Conservation (phyloP, 106 monocot species). For the Phalaenopsis aphrodite region DNA sequence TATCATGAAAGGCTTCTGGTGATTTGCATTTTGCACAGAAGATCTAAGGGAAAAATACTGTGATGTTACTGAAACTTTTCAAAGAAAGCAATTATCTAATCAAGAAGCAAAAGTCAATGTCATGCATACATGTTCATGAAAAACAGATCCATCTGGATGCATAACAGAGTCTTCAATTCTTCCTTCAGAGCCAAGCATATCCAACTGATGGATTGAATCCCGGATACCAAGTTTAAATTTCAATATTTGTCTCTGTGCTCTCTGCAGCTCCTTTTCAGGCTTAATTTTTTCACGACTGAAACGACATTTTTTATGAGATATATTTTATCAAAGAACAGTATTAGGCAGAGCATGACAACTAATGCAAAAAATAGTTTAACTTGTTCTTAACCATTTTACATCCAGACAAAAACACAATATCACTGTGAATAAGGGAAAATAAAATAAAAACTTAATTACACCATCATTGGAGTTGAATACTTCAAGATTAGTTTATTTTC, state of each 20-base stretch:
- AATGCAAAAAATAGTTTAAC: neutral
- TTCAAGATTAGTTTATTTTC: neutral
- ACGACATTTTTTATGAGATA: neutral
- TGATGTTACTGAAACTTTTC: neutral
- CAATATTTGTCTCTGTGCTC: slow-evolving; percentile 70
- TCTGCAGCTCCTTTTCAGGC: slow-evolving; percentile 79
- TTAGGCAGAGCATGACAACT: neutral
- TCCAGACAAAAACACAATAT: neutral
- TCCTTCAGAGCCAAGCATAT: slow-evolving; percentile 54
- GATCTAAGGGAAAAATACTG: slow-evolving; percentile 28
- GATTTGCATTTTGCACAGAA: slow-evolving; percentile 78
- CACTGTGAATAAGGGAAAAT: neutral
- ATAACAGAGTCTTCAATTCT: slow-evolving; percentile 43
- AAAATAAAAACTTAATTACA: slow-evolving; percentile 2
- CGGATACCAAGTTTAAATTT: slow-evolving; percentile 82
- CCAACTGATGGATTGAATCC: slow-evolving; percentile 59
- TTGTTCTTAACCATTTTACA: neutral
- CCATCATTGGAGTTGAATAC: neutral
- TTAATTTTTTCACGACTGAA: slow-evolving; percentile 78
- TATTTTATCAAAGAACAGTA: neutral
- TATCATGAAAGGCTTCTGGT: slow-evolving; percentile 54
- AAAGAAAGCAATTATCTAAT: neutral
- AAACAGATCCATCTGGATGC: slow-evolving; percentile 56
- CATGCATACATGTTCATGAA: slow-evolving; percentile 55
- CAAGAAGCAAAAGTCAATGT: neutral